Evolutionary conservation across 768 basidiomycete species (phyloP), one percentile per base, ranked within the genome.

Genomic region (Russula sp.): DNA sequence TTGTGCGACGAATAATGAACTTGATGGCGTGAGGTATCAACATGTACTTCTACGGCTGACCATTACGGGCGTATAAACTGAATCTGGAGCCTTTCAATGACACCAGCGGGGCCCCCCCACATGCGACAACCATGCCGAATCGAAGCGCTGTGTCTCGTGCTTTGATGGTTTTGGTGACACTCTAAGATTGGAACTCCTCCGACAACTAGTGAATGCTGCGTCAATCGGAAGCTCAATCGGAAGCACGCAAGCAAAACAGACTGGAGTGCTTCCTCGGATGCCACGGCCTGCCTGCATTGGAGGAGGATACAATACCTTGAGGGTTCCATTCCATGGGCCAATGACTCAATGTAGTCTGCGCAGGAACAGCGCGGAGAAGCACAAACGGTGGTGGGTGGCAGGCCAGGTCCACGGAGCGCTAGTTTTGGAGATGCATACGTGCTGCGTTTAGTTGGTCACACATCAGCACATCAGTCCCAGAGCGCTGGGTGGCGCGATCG

Each of bases 21-120:
- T 61, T 52, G 61, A 58, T 58, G 61, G 57, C 51, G 61, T 59
- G 61, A 48, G 57, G 51, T 54, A 54, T 54, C 61, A 59, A 48
- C 62, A 36, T 51, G 56, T 39, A 51, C 57, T 63, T 59, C 62
- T 53, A 54, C 42, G 52, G 52, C 45, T 29, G 34, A 50, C 46
- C 36, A 58, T 22, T 3, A 53, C 29, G 41, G 49, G 57, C 46
- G 34, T 48, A 41, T 38, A 55, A 54, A 47, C 43, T 45, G 43
- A 57, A 41, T 22, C 51, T 48, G 38, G 61, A 16, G 38, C 41
- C 34, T 29, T 53, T 58, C 39, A 57, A 53, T 35, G 38, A 53
- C 50, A 14, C 50, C 18, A 53, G 61, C 48, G 45, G 46, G 48
- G 52, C 18, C 34, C 56, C 25, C 43, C 43, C 29, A 53, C 57